phyloP scores from a whole-genome alignment of 2,329 filamentous ascomycete species.

The Rosellinia necatrix region DNA sequence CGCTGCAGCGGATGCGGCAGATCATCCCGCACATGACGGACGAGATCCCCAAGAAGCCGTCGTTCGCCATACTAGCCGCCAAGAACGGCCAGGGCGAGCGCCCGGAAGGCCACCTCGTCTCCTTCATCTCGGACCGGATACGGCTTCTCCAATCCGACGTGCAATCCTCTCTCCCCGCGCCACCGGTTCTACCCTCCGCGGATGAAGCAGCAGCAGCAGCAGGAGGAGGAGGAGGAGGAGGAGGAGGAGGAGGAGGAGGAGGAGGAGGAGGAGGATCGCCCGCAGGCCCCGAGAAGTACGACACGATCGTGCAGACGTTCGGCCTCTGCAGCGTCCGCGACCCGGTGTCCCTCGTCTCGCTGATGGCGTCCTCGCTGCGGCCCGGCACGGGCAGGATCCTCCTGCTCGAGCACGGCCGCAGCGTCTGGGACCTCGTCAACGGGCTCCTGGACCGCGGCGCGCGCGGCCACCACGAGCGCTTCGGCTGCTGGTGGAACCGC shows the following conservation, averaged over 20 bases:
- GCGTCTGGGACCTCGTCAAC: conserved; percentile 57
- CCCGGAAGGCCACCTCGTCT: conserved; percentile 28
- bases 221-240: too few relatives aligned
- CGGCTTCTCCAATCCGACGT: conserved; percentile 57
- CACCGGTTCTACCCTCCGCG: conserved; percentile 43
- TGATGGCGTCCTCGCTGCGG: conserved; percentile 56
- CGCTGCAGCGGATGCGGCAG: conserved; percentile 56
- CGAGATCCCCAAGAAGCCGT: conserved; percentile 45
- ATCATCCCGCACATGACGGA: conserved; percentile 46
- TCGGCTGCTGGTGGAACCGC: conserved; percentile 72
- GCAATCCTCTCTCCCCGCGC: conserved; percentile 48
- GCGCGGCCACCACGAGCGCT: conserved; percentile 59
- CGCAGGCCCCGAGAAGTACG: conserved; percentile 59
- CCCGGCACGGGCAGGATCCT: conserved; percentile 63
- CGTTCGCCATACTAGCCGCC: conserved; percentile 35
- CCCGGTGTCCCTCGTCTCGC: conserved; percentile 57
- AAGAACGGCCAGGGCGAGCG: conserved; percentile 10
- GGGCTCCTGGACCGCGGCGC: conserved; percentile 60
- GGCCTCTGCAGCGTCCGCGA: conserved; percentile 66
- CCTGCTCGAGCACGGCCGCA: conserved; percentile 66
- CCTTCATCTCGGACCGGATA: conserved; percentile 48
- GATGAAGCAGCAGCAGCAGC: too few relatives aligned
- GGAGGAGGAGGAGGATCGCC: too few relatives aligned
- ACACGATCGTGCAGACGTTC: conserved; percentile 68
- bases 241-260: too few relatives aligned